These are phyloP conservation scores for Wickerhamiella vanderwaltii DNA, from an alignment of 805 yeast genomes.

Conservation along the genomic window DNA sequence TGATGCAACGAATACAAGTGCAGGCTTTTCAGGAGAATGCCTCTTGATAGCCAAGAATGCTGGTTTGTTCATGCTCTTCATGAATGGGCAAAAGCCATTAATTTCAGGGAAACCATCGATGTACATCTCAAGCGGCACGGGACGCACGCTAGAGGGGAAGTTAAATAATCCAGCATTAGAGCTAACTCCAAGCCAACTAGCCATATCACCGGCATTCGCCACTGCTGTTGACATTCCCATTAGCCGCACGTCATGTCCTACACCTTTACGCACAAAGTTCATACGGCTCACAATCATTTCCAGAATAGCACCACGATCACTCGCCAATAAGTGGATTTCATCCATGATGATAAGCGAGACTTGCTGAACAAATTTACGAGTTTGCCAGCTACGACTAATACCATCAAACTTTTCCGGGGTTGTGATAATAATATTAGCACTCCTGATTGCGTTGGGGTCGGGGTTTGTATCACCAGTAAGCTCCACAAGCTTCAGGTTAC, in stretches of 20 bases:
- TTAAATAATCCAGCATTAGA: constrained; percentile 48
- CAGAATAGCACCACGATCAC: constrained; percentile 76
- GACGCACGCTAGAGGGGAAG: constrained; percentile 71
- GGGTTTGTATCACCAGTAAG: constrained; percentile 77
- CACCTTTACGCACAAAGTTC: constrained; percentile 55
- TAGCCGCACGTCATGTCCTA: constrained; percentile 48
- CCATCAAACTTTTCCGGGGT: constrained; percentile 86
- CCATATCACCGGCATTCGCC: constrained; percentile 76
- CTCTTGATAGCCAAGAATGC: constrained; percentile 86
- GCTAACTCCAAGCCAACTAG: constrained; percentile 69
- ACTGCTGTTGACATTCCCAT: constrained; percentile 79
- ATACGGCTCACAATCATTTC: constrained; percentile 84
- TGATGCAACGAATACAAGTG: constrained; percentile 72
- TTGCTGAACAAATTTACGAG: constrained; percentile 61
- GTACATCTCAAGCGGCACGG: constrained; percentile 77
- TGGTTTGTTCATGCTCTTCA: constrained; percentile 84
- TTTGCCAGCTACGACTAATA: constrained; percentile 76
- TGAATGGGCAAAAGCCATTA: constrained; percentile 66
- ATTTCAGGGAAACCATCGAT: constrained; percentile 80
- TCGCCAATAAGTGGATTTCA: constrained; percentile 71
- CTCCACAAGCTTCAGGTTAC: constrained; percentile 44
- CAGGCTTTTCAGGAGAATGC: constrained; percentile 79
- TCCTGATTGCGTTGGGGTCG: constrained; percentile 49
- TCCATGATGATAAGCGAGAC: constrained; percentile 73
- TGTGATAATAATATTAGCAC: constrained; percentile 65